phyloP scores from a whole-genome alignment of 108 stramenopile species.

The Epithemia pelagica region DNA sequence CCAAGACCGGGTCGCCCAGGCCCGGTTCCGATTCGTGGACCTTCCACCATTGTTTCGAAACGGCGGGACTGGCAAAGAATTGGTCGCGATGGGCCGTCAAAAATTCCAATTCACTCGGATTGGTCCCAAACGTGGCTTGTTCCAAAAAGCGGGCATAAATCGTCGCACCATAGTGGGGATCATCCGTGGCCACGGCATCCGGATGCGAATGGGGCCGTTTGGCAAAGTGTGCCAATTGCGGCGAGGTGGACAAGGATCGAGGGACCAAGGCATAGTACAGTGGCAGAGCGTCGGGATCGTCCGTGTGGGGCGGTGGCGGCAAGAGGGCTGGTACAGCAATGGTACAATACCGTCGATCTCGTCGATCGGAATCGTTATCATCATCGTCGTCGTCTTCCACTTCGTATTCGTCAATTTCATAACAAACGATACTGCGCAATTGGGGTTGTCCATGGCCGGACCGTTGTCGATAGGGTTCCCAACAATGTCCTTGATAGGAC shows the following conservation, averaged over 20 bases:
- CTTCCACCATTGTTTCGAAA: neutral
- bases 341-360: neutral
- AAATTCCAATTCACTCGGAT: conserved; percentile 3
- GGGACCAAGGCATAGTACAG: neutral
- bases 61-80: neutral
- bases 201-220: no score
- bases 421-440: neutral
- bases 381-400: neutral
- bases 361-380: neutral
- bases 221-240: neutral
- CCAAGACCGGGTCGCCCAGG: neutral
- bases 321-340: no score
- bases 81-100: neutral
- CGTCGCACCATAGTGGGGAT: conserved; percentile 11
- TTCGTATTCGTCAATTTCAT: neutral
- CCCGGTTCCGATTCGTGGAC: neutral
- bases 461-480: conserved; percentile 1
- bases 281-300: neutral
- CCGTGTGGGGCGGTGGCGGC: neutral
- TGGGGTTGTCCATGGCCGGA: neutral
- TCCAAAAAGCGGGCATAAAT: conserved; percentile 40
- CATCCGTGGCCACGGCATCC: neutral
- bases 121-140: conserved; percentile 40
- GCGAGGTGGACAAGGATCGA: neutral
- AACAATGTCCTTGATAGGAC: conserved; percentile 4